Evolutionary conservation across 208 protist species (phyloP).

Genomic region (Crithidia brevicula): DNA sequence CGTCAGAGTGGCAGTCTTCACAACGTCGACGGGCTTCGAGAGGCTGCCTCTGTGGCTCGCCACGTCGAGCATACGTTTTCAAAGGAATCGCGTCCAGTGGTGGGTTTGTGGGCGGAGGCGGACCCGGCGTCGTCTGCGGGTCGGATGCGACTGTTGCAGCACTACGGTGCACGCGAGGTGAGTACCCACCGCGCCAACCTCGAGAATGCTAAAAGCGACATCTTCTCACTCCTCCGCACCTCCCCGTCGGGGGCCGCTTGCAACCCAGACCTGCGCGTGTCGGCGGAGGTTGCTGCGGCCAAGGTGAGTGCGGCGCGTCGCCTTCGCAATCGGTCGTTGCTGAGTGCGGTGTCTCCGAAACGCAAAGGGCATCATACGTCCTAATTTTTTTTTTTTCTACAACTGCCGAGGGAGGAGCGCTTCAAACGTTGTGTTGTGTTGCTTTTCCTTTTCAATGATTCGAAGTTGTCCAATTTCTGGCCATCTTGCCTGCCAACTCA

Average conservation of each 20-base stretch:
- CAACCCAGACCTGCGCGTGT: not conserved
- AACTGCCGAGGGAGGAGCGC: no score
- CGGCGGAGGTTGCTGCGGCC: conserved; percentile 7
- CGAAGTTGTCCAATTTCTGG: no score
- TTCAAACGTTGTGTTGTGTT: no score
- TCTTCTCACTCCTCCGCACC: conserved; percentile 28
- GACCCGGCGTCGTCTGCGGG: conserved; percentile 1
- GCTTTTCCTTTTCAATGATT: no score
- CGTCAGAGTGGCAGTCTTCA: conserved; percentile 1
- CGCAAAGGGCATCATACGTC: not conserved
- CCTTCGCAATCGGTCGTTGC: conserved; percentile 20
- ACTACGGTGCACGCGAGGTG: conserved; percentile 29
- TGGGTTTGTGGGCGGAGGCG: conserved; percentile 30
- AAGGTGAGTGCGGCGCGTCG: conserved; percentile 12
- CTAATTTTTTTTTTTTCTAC: not conserved
- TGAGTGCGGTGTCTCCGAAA: conserved; percentile 16
- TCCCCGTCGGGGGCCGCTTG: not conserved
- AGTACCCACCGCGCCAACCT: conserved; percentile 27
- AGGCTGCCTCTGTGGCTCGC: conserved; percentile 26
- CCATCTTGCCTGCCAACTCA: no score
- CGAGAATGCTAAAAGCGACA: conserved; percentile 36
- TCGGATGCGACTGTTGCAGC: conserved; percentile 15
- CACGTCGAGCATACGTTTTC: conserved; percentile 17
- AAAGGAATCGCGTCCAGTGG: conserved; percentile 18
- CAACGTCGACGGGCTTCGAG: conserved; percentile 18